phyloP scores from a whole-genome alignment of 2,329 filamentous ascomycete genomes.

The Colletotrichum sp. region DNA sequence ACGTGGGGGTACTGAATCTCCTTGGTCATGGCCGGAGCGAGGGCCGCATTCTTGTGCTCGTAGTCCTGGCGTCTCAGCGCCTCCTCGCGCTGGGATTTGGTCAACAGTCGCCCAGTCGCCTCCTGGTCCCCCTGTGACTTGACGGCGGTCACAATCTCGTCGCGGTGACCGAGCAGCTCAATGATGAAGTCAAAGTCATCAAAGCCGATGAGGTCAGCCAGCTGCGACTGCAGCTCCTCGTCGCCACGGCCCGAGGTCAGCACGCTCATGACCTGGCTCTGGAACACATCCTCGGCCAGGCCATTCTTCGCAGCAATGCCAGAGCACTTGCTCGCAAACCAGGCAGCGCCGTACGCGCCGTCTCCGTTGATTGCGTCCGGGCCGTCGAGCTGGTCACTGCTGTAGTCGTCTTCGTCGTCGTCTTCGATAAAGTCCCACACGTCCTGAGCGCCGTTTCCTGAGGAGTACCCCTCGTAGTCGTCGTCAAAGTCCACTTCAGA shows the following conservation, averaged over 20 bases:
- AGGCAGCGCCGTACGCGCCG: conserved; percentile 61
- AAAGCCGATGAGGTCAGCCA: conserved; percentile 91
- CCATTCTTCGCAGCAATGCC: conserved; percentile 71
- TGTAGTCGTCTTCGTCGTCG: conserved; percentile 65
- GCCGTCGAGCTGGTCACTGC: conserved; percentile 59
- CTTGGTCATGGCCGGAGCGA: conserved; percentile 74
- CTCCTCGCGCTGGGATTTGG: conserved; percentile 78
- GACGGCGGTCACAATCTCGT: conserved; percentile 63
- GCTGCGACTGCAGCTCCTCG: conserved; percentile 87
- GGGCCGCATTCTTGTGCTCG: conserved; percentile 78
- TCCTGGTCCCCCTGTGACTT: conserved; percentile 38
- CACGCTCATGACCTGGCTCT: conserved; percentile 78
- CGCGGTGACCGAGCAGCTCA: conserved; percentile 81
- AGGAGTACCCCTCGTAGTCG: conserved; percentile 60
- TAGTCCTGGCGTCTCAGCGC: conserved; percentile 77
- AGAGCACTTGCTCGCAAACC: conserved; percentile 75
- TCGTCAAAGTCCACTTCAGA: conserved; percentile 67
- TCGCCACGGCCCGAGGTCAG: conserved; percentile 72
- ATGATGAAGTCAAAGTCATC: conserved; percentile 93
- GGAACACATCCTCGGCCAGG: conserved; percentile 71
- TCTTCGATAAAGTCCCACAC: conserved; percentile 93
- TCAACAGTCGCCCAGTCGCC: conserved; percentile 65
- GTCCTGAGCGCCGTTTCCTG: conserved; percentile 73
- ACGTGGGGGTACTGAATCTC: conserved; percentile 90
- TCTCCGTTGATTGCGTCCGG: conserved; percentile 31